Percentiles rank a stretch among this genome's conserved stretches.
These are phyloP conservation scores for Glutinoglossum americanum DNA, from an alignment of 495 filamentous ascomycete species.

Conservation along the genomic window DNA sequence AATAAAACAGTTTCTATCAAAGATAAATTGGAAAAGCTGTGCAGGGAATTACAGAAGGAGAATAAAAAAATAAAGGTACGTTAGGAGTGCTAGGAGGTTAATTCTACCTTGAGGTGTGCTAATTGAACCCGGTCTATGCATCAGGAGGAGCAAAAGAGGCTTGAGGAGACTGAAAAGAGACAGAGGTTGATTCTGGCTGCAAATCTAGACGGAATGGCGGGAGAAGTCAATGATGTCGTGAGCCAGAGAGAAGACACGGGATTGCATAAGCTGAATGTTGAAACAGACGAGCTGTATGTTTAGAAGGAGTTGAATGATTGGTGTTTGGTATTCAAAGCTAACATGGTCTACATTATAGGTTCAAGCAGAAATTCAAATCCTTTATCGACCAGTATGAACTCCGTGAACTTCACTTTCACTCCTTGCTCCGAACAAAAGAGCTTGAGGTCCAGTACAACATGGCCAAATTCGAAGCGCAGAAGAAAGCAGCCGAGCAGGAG, in stretches of 20 bases:
- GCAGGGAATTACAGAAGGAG: slow-evolving; percentile 76
- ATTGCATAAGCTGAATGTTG: slow-evolving; percentile 51
- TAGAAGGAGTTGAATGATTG: not conserved
- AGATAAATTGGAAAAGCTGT: slow-evolving; percentile 88
- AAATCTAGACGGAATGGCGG: slow-evolving; percentile 49
- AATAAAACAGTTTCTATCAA: slow-evolving; percentile 72
- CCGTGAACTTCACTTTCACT: slow-evolving; percentile 77
- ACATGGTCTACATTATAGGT: slow-evolving; percentile 24
- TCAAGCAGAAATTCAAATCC: slow-evolving; percentile 77
- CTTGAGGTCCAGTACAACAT: slow-evolving; percentile 85
- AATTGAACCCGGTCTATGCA: slow-evolving; percentile 3
- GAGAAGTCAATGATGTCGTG: slow-evolving; percentile 61
- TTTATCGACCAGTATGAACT: slow-evolving; percentile 91
- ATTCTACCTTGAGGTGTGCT: slow-evolving; percentile 1
- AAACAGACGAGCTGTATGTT: slow-evolving; percentile 68
- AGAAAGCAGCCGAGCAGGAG: slow-evolving; percentile 69
- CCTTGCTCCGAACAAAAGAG: slow-evolving; percentile 77
- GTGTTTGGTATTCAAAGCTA: not conserved
- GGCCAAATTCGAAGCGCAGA: slow-evolving; percentile 69
- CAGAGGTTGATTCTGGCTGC: slow-evolving; percentile 71
- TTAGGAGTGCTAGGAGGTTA: slow-evolving; percentile 4
- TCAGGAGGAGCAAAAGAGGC: slow-evolving; percentile 76
- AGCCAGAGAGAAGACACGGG: slow-evolving; percentile 58
- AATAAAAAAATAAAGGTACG: slow-evolving; percentile 91
- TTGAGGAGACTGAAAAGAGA: slow-evolving; percentile 62